Base-by-base conservation (phyloP, 2,329 filamentous ascomycete genomes). In the Colletotrichum lentis region DNA sequence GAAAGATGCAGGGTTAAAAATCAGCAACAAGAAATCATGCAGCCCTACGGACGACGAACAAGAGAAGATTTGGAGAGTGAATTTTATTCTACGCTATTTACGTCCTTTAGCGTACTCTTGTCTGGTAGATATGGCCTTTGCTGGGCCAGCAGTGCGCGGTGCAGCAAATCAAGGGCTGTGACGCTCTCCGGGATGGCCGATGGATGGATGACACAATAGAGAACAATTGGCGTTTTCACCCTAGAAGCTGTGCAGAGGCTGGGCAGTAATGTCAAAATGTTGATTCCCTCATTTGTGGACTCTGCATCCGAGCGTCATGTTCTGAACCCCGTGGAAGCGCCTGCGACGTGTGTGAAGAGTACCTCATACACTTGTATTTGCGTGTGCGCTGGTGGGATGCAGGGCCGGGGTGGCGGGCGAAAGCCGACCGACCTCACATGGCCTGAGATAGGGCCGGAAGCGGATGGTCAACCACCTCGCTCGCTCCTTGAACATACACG, bases 1-100 rank as follows among this genome's bases (percentile, higher is more conserved):
- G 90, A 87, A 96, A 96, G 88, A 91, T 94, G 85, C 88, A 93
- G 81, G 91, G 86, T 81, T 96, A 94, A 86, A 71, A 20, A 24
- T 20, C 1, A 5, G 37, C 18, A 43, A n/a, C 7, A 20, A 7
- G 11, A 41, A 50, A 52, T 18, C 1, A 43, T 12, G 24, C 35
- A 27, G 39, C 24, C 62, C 50, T 41, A 39, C 49, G 18, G 43
- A 24, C 46, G 58, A 60, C 53, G 55, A 39, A 37, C 44, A 41
- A 63, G 50, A 46, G 50, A 59, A 69, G 47, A 63, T 53, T 49
- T 50, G 64, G 58, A 55, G 54, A 50, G 35, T 41, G 24, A 4
- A 8, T 64, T 47, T 54, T 66, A 62, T 59, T 68, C 50, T 64
- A 20, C 60, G 60, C 68, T 70, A 56, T 68, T 61, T 68, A 68